These are phyloP conservation scores for Phytophthora ohioensis DNA, from an alignment of 352 stramenopile genomes.

Conservation along the genomic window DNA sequence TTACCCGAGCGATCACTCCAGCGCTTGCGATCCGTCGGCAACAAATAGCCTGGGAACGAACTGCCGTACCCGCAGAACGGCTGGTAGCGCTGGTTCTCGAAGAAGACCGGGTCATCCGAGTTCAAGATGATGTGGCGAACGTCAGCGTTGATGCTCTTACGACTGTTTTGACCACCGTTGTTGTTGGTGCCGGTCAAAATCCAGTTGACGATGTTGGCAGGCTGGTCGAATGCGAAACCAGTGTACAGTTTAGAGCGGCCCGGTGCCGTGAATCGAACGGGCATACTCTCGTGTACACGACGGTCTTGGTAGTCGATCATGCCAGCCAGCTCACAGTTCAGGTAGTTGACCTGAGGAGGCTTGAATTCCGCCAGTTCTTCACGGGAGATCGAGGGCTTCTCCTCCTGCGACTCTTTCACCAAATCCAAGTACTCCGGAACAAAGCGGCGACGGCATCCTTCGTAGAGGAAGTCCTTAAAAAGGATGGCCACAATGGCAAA, in stretches of 20 bases:
- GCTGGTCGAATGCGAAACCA: conserved; percentile 88
- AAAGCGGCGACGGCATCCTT: conserved; percentile 72
- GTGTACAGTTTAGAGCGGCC: conserved; percentile 66
- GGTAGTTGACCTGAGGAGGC: conserved; percentile 61
- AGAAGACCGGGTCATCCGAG: conserved; percentile 82
- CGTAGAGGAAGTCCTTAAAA: conserved; percentile 77
- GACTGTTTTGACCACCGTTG: conserved; percentile 43
- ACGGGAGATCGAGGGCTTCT: conserved; percentile 40
- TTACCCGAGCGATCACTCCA: conserved; percentile 88
- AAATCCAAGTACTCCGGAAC: conserved; percentile 75
- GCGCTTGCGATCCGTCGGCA: conserved; percentile 81
- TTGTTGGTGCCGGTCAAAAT: conserved; percentile 61
- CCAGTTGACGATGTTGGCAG: conserved; percentile 81
- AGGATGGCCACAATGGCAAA: conserved; percentile 74
- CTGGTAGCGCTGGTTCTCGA: conserved; percentile 90
- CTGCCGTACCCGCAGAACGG: conserved; percentile 86
- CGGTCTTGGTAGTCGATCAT: conserved; percentile 88
- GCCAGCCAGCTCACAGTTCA: conserved; percentile 66
- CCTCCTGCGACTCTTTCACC: conserved; percentile 59
- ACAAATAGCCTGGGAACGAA: conserved; percentile 81
- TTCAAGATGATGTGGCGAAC: conserved; percentile 74
- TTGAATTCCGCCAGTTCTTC: conserved; percentile 63
- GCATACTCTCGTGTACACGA: conserved; percentile 63
- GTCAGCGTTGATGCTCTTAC: conserved; percentile 70
- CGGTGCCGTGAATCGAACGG: conserved; percentile 49